Evolutionary conservation across 225 moss, liverwort and hornwort genomes (phyloP), one percentile per base, ranked within the genome.

Genomic region (Thuidium tamariscinum): DNA sequence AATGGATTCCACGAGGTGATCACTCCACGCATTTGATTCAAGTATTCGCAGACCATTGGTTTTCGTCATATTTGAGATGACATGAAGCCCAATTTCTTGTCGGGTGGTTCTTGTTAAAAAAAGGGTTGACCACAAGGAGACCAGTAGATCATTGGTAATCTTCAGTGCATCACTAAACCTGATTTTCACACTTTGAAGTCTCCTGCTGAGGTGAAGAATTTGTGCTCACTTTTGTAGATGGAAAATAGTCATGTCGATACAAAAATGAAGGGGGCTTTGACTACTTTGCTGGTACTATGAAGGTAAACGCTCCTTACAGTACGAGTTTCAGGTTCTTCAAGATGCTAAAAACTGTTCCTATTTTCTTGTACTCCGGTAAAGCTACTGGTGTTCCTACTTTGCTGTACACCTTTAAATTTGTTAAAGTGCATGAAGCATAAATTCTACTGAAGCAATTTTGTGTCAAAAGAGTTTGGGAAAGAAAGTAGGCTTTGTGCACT

Each of bases 1-100:
- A 88, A 88, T 89, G 88, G 89, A 87, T 86, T 89, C 82, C 87
- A 88, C 86, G 86, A 92, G 91, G 92, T 91, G 67, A 84, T 83
- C 56, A 46, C 79, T 82, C 29, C 86, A 22, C 74, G 67, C 26
- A 22, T 57, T 84, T 69, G 22, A 32, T 82, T 36, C 4, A 55
- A 82, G 36, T 75, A 30, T 34, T 39, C 42, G 51, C 41, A 73
- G 80, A 85, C 23, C 32, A 55, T 42, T 67, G 67, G 7, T 66
- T 77, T 66, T 62, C 51, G 51, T 62, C 49, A 84, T 9, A 37
- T 62, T 74, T 19, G 61, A n/a, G n/a, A 61, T 48, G 10, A 4
- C 63, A 30, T 16, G 29, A 29, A 62, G 13, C 75, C 11, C 51
- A 75, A 63, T 15, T 84, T 37, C 14, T 37, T 30, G 56, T 52